Percentiles rank a stretch among this genome's conserved stretches.
Evolutionary conservation across 169 alveolate species (phyloP).

Genomic region (Eimeria sp.): DNA sequence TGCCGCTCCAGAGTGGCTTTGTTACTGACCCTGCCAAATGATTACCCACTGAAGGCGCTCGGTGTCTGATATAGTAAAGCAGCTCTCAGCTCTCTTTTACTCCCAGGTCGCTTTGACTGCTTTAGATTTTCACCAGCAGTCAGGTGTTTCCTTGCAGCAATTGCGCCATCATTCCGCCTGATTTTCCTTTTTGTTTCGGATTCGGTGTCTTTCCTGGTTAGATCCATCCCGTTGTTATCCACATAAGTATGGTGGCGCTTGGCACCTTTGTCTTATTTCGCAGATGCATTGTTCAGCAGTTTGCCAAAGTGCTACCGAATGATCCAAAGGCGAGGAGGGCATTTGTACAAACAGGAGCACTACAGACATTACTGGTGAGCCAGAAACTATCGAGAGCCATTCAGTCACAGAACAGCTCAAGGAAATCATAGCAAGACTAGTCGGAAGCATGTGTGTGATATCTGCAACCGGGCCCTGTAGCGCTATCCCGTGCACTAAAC

Average conservation of each 20-base stretch:
- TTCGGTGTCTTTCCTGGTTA: not conserved
- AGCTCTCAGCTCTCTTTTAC: not conserved
- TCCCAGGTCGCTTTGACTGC: not conserved
- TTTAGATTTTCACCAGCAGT: not conserved
- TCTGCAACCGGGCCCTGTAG: not conserved
- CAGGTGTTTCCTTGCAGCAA: not conserved
- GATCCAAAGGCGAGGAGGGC: conserved; percentile 94
- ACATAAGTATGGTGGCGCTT: not conserved
- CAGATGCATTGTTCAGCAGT: conserved; percentile 95
- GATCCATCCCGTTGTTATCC: not conserved
- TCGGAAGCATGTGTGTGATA: not conserved
- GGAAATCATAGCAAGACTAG: not conserved
- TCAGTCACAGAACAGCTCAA: not conserved
- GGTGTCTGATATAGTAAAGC: no score
- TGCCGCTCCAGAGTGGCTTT: not conserved
- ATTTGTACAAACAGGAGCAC: conserved; percentile 96
- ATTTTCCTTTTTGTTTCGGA: not conserved
- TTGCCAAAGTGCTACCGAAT: conserved; percentile 95
- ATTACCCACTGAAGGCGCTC: not conserved
- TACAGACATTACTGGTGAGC: conserved; percentile 90
- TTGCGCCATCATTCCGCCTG: not conserved
- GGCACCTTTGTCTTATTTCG: not conserved
- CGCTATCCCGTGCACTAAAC: not conserved
- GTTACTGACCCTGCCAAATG: not conserved
- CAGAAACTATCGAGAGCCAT: not conserved